These are phyloP conservation scores for Pseudogymnoascus sp. DNA, from an alignment of 2,329 filamentous ascomycete genomes.

Conservation along the genomic window DNA sequence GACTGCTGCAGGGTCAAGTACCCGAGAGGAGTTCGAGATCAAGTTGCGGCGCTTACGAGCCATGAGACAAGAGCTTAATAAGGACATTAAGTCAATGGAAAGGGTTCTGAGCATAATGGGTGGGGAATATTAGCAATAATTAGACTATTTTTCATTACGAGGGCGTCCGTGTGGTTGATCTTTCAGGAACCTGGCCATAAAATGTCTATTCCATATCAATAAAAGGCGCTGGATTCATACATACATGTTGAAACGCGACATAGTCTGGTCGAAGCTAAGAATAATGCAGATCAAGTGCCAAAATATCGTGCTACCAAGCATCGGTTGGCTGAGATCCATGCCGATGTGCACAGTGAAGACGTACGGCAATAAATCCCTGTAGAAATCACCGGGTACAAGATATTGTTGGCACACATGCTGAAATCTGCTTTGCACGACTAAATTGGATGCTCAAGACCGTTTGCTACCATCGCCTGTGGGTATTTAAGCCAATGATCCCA, in stretches of 20 bases:
- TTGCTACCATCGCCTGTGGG: slow-evolving; percentile 1
- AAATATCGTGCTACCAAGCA: not conserved
- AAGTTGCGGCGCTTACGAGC: not conserved
- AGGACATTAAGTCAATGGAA: not conserved
- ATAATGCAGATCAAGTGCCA: not conserved
- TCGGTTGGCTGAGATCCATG: not conserved
- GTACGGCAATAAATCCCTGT: not conserved
- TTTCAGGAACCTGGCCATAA: not conserved
- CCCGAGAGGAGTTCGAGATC: not conserved
- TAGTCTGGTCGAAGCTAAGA: not conserved
- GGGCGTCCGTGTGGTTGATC: not conserved
- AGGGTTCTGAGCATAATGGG: not conserved
- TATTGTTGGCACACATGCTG: not conserved
- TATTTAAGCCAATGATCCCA: slow-evolving; percentile 5
- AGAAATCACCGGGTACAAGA: not conserved
- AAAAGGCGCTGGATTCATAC: not conserved
- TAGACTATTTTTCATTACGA: not conserved
- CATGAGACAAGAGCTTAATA: not conserved
- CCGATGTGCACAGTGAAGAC: not conserved
- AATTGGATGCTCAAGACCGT: not conserved
- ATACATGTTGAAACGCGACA: not conserved
- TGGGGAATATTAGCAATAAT: not conserved
- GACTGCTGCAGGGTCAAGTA: not conserved
- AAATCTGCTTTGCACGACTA: not conserved
- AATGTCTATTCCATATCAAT: not conserved